These are phyloP conservation scores for Chlorella sorokiniana DNA, from an alignment of 139 green algal genomes.

Conservation along the genomic window DNA sequence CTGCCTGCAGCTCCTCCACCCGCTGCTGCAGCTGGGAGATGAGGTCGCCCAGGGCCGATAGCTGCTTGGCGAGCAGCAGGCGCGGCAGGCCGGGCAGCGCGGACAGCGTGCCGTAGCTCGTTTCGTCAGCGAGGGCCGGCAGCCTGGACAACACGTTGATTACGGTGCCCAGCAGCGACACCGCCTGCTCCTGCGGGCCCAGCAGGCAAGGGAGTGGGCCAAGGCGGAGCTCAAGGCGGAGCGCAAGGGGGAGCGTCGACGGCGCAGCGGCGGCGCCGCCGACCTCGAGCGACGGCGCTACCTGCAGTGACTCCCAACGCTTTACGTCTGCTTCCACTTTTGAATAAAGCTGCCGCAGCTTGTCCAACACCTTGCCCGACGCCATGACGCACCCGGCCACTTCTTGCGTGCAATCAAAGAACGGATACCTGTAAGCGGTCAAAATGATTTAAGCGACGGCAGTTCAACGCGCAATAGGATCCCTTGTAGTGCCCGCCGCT, in stretches of 20 bases:
- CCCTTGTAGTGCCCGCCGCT: too few relatives aligned
- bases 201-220: not conserved
- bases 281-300: not conserved
- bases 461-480: too few relatives aligned
- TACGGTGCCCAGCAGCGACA: constrained; percentile 35
- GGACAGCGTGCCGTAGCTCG: constrained; percentile 13
- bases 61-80: constrained; percentile 41
- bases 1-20: constrained; percentile 22
- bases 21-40: constrained; percentile 23
- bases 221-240: not conserved
- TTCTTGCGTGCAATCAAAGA: not conserved
- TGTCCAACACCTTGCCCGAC: constrained; percentile 21
- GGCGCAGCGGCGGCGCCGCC: not conserved
- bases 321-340: constrained; percentile 23
- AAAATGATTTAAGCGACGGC: too few relatives aligned
- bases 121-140: constrained; percentile 32
- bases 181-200: not conserved
- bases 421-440: too few relatives aligned
- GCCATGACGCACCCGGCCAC: constrained; percentile 12
- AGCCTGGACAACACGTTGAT: constrained; percentile 21
- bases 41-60: constrained; percentile 26
- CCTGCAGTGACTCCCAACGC: constrained; percentile 20
- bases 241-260: not conserved
- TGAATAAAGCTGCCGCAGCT: constrained; percentile 27
- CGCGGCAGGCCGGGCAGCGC: constrained; percentile 1